Base-by-base conservation (phyloP, 441 rosid species). In the Pelargonium citronellum region DNA sequence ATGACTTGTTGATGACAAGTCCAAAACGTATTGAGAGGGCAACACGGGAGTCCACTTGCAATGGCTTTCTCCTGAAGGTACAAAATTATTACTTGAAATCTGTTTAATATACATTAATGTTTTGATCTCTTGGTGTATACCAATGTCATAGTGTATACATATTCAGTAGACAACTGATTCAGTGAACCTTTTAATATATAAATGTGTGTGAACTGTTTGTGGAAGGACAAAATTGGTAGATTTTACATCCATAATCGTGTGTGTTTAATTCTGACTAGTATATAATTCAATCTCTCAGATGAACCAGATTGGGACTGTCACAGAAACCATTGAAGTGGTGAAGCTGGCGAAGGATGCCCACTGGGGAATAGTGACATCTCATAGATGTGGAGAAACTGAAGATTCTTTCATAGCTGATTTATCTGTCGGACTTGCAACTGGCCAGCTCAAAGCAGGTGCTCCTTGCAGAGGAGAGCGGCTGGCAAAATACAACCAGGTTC, bases 381-480 rank as follows among this genome's bases (percentile, higher is more conserved):
- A 90, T 77, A 85, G 97, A 83, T 83, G 87, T 78, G 97, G 99
- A 62, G 97, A 95, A 83, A 92, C 91, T 39, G 89, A 86, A 73
- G 99, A 95, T 75, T 83, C 96, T 75, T 91, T 91, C 83, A 87
- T 90, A 68, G 86, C 97, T 5, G 97, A 95, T 83, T 84, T 95
- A 71, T 85, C 96, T 22, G 97, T 95, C 64, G 99, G 97, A 67
- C 80, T 95, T 49, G 80, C 87, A 44, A 79, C 95, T 3, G 95
- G 92, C 75, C 95, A 86, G 81, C 89, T 94, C 72, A 91, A 91
- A 82, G 89, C 96, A 62, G 99, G 99, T 73, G 99, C 97, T 80
- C 98, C 99, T 74, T 90, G 95, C 84, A 83, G 99, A 72, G 97
- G 99, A 75, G 99, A 95, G 82, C 85, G 98, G 63, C 75, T 91